A percentile compares a stretch with the other conserved stretches of the same genome.
These are phyloP conservation scores for Boehmeria nivea DNA, from an alignment of 306 rosid species.

Conservation along the genomic window DNA sequence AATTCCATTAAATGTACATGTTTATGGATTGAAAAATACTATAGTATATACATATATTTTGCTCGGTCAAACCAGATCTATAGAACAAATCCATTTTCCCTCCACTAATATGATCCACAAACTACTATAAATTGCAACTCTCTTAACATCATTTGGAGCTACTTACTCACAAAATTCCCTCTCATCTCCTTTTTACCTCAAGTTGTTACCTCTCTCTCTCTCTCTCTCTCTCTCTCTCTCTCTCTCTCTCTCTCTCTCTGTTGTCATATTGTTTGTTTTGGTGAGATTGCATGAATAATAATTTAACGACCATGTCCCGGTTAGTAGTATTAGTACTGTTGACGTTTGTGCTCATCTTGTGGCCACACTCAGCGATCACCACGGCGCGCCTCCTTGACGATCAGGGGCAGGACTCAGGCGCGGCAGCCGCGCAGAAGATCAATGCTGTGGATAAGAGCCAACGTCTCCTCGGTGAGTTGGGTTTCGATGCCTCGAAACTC, in stretches of 20 bases:
- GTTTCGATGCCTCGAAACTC: conserved; percentile 10
- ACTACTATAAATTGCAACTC: conserved; percentile 17
- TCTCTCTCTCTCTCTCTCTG: background rate
- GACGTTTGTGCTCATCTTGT: conserved; percentile 16
- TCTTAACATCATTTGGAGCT: conserved; percentile 3
- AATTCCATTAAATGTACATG: background rate
- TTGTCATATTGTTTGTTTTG: background rate
- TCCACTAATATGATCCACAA: conserved; percentile 1
- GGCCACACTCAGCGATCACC: conserved; percentile 11
- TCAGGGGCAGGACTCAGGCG: background rate
- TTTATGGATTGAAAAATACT: background rate
- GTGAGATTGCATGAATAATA: conserved; percentile 26
- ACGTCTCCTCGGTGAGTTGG: conserved; percentile 30
- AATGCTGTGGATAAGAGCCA: conserved; percentile 8
- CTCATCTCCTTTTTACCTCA: background rate
- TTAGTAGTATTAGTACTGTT: conserved; percentile 4
- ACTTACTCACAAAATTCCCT: background rate
- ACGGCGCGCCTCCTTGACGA: conserved; percentile 36
- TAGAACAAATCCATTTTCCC: background rate
- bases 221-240: background rate
- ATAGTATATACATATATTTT: background rate
- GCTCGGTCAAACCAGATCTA: background rate
- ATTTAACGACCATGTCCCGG: background rate
- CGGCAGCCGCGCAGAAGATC: conserved; percentile 14
- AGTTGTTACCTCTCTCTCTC: background rate